Base-by-base conservation (phyloP, 2,329 filamentous ascomycete species). In the Alternaria dauci region DNA sequence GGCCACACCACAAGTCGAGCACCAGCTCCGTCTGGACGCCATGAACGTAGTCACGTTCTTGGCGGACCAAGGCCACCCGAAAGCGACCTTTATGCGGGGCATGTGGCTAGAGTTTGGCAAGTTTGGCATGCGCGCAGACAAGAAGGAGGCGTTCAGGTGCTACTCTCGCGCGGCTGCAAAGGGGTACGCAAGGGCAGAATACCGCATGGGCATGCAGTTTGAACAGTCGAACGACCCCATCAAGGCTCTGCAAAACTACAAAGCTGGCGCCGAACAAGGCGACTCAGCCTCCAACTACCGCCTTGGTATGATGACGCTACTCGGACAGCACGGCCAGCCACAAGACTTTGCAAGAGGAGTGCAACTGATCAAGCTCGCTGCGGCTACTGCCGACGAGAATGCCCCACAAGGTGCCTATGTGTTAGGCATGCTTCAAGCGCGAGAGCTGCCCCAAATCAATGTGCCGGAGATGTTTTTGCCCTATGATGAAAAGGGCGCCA, bases 21-120 rank as follows among this genome's bases (percentile, higher is more conserved):
- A 96, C 74, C 92, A 97, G 73, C 83, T 99, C 65, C 89, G 91
- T 63, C 82, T 90, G 51, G 95, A 99, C 77, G 93, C 95, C 32
- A 86, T 97, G 81, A 97, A 94, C 75, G 95, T 99, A 63, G 91
- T 97, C 70, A 87, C 86, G 57, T 97, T 97, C 76, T 84, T 99
- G 36, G 91, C 94, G 25, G 91, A 94, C 53, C 95, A 99, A 78
- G 88, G 90, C 65, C 95, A 99, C 71, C 95, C 95, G 25, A 93
- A 95, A 74, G 95, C 95, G 25, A 88, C 96, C 68, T 99, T 98
- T 77, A 92, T 98, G 83, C 89, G 89, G 71, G 92, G 93, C 61
- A 97, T 96, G 86, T 99, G 95, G 95, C 85, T 96, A 52, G 95
- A 99, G 77, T 99, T 98, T 84, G 95, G 95, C 70, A 96, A 97